Evolutionary conservation across 1,284 basidiomycete species (phyloP), one percentile per base, ranked within the genome.

Genomic region (Marasmius tenuissimus): DNA sequence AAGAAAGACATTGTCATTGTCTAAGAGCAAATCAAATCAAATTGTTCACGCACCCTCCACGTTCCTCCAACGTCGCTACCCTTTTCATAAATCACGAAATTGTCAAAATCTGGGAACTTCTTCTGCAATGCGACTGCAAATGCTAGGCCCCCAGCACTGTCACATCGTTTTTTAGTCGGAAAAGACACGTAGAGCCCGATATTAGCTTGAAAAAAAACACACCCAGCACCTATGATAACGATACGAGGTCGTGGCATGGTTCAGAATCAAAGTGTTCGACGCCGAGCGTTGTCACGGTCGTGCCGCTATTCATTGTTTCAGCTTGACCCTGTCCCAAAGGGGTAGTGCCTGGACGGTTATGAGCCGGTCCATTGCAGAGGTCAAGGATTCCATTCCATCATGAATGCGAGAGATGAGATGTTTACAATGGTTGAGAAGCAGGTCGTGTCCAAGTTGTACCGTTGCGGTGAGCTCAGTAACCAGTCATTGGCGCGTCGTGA

Each of bases 191-290:
- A 27, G 27, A 27, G 27, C 27, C 27, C 27, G 27, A 74, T 0
- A 68, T 64, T 16, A 65, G 65, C 0, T 70, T 63, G 39, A 53
- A 22, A 68, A 69, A 45, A 48, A 66, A 39, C 75, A 57, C 53
- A 78, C 78, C 78, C 78, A 51, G 76, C 73, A 16, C 78, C 78
- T 49, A 79, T 71, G 35, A 79, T 74, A 2, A 72, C 69, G 7
- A 77, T 66, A 58, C 66, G 45, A 10, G 45, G 45, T 14, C 45
- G 12, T 42, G 40, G n/a, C 45, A 47, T n/a, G 27, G 4, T 27
- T 27, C 27, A 27, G 27, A 27, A 27, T 27, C 27, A 27, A 27
- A 27, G 27, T 27, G 27, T 4, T 27, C 27, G 27, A 27, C 27
- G 27, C 27, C 27, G 27, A 27, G 27, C 27, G 27, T 27, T 4